Conservation (phyloP, 1,284 basidiomycete species). For the Sporisorium sorghi region DNA sequence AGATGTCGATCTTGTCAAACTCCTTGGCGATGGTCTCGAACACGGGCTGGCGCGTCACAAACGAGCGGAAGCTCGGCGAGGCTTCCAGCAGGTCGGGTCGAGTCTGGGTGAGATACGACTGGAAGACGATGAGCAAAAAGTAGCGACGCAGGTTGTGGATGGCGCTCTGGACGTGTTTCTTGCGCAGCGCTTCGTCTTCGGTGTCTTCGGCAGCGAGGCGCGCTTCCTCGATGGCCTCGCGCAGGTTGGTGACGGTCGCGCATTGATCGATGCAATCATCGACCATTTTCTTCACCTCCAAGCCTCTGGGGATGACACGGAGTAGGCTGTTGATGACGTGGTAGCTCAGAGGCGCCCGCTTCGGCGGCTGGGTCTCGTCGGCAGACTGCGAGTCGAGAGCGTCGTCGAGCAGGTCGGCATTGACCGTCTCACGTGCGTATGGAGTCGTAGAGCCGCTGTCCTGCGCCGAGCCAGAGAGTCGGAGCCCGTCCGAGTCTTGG, state of each 20-base stretch:
- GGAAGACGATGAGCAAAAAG: conserved; percentile 92
- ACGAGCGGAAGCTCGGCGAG: conserved; percentile 62
- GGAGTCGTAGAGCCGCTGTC: conserved; percentile 26
- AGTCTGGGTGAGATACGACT: conserved; percentile 89
- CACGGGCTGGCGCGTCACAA: conserved; percentile 73
- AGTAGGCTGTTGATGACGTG: conserved; percentile 82
- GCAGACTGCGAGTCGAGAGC: background rate
- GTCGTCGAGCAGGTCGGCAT: conserved; percentile 35
- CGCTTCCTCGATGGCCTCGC: conserved; percentile 88
- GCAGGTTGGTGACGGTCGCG: conserved; percentile 79
- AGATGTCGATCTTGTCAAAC: conserved; percentile 80
- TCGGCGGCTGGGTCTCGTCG: conserved; percentile 11
- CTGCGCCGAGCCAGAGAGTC: conserved; percentile 21
- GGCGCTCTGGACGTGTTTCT: conserved; percentile 71
- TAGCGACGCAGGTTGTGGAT: conserved; percentile 72
- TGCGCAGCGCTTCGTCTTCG: conserved; percentile 80
- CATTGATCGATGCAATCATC: conserved; percentile 93
- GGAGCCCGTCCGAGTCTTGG: conserved; percentile 17
- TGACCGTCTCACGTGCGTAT: conserved; percentile 34
- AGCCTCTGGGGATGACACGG: conserved; percentile 89
- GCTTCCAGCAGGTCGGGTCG: conserved; percentile 75
- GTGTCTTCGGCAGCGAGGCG: conserved; percentile 80
- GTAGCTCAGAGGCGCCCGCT: conserved; percentile 59
- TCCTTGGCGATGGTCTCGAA: conserved; percentile 97
- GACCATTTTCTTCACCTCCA: conserved; percentile 85